These are phyloP conservation scores for Ampelocalamus luodianensis DNA, from an alignment of 176 grass and related monocot genomes.

Conservation along the genomic window DNA sequence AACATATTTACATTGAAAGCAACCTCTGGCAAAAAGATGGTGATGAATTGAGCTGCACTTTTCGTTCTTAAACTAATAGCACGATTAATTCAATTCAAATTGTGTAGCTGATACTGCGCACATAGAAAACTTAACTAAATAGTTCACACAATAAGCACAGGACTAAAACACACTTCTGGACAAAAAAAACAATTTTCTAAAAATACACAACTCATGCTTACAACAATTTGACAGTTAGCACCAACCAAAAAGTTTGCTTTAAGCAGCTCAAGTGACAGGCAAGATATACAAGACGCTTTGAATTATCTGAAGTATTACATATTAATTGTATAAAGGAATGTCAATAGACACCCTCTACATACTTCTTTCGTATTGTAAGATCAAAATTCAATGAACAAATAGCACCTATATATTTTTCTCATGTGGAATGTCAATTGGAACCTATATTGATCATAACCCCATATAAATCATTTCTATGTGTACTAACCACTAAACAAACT, in stretches of 20 bases:
- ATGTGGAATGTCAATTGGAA: background rate
- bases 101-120: background rate
- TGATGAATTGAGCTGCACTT: too few relatives aligned
- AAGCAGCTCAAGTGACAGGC: background rate
- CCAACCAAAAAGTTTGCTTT: background rate
- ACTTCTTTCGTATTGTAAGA: background rate
- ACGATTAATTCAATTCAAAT: too few relatives aligned
- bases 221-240: background rate
- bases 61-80: too few relatives aligned
- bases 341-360: background rate
- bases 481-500: background rate
- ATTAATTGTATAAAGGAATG: background rate
- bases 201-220: background rate
- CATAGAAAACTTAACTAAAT: background rate
- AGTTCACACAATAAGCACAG: background rate
- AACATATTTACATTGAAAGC: background rate
- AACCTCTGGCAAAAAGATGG: background rate
- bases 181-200: background rate
- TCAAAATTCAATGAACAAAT: conserved; percentile 6
- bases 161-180: background rate
- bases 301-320: background rate
- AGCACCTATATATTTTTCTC: background rate
- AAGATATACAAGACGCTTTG: background rate
- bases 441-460: background rate
- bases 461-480: background rate